phyloP scores from a whole-genome alignment of 495 filamentous ascomycete species.

The Aspergillus funiculosus region DNA sequence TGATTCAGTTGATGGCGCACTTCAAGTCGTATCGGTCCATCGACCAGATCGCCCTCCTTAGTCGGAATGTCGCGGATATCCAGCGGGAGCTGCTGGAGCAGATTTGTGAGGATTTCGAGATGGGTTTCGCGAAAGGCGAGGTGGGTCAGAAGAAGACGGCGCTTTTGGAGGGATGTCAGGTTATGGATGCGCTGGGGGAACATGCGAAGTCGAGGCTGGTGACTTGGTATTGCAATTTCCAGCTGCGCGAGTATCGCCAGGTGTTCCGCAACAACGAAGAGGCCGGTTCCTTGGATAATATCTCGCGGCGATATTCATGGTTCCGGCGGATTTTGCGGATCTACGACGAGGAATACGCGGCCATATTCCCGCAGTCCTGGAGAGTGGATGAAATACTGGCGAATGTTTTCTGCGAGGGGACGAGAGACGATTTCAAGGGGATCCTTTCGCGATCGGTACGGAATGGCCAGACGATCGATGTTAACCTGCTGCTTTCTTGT shows the following conservation, averaged over 20 bases:
- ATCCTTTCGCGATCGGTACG: constrained; percentile 85
- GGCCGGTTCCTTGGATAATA: constrained; percentile 94
- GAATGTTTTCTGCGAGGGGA: constrained; percentile 90
- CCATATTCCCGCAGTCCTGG: constrained; percentile 84
- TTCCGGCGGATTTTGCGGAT: constrained; percentile 93
- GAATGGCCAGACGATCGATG: constrained; percentile 80
- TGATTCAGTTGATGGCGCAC: constrained; percentile 96
- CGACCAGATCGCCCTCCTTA: constrained; percentile 92
- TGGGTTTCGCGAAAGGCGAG: constrained; percentile 87
- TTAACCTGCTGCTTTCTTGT: constrained; percentile 85
- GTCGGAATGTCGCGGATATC: constrained; percentile 87
- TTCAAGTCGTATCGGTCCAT: constrained; percentile 98
- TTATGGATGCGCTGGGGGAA: constrained; percentile 94
- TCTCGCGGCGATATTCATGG: constrained; percentile 91
- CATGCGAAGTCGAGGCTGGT: constrained; percentile 75
- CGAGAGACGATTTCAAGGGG: constrained; percentile 88
- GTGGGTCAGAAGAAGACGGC: constrained; percentile 61
- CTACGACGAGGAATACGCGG: constrained; percentile 88
- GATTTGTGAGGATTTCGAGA: constrained; percentile 96
- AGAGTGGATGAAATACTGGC: constrained; percentile 86
- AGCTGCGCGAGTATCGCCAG: constrained; percentile 90
- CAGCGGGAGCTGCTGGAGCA: constrained; percentile 94
- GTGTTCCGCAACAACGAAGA: constrained; percentile 96
- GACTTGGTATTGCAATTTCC: constrained; percentile 97
- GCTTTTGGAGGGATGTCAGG: constrained; percentile 79